A percentile compares a stretch with the other conserved stretches of the same genome.
Conservation (phyloP, 1,139 yeast genomes). For the Hansenula lynferdii region DNA sequence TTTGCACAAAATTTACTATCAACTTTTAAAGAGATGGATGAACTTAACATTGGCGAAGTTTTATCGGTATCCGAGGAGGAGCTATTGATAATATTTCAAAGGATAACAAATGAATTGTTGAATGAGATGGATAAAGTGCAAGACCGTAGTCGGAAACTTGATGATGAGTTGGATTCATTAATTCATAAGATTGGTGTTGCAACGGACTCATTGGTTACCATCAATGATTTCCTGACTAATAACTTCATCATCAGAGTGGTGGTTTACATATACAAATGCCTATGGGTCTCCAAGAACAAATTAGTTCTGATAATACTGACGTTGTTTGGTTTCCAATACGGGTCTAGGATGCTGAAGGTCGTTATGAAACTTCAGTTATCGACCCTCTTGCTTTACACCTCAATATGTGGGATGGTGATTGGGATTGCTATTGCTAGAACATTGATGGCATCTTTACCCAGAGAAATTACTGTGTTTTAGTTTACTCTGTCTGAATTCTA, state of each 20-base stretch:
- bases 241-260: not conserved
- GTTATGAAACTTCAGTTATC: too few species aligned
- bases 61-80: constrained; percentile 1
- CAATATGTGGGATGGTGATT: too few species aligned
- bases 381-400: too few species aligned
- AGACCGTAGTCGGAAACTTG: not conserved
- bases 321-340: too few species aligned
- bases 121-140: not conserved
- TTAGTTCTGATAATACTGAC: too few species aligned
- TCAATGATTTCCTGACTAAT: constrained; percentile 1
- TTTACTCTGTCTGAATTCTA: too few species aligned
- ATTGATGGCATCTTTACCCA: too few species aligned
- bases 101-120: not conserved
- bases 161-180: not conserved
- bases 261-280: too few species aligned
- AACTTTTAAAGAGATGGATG: not conserved
- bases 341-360: too few species aligned
- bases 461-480: too few species aligned
- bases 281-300: too few species aligned
- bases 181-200: not conserved
- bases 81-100: not conserved
- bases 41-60: not conserved
- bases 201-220: not conserved
- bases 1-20: not conserved
- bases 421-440: too few species aligned